A percentile compares a stretch with the other conserved stretches of the same genome.
Conservation (phyloP, 805 yeast genomes). For the Brettanomyces anomalus region DNA sequence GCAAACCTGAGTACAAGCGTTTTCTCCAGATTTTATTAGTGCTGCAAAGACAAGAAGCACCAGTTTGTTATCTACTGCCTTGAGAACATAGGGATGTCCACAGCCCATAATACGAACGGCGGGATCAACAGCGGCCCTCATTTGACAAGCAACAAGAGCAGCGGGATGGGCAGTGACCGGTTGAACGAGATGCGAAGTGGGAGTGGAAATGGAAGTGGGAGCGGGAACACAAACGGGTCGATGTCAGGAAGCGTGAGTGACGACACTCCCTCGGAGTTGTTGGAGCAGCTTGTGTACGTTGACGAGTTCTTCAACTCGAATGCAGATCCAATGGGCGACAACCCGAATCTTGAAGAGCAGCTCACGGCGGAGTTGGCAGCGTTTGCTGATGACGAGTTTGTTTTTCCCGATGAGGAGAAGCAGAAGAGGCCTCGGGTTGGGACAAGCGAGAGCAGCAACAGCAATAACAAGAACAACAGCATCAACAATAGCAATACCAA, state of each 20-base stretch:
- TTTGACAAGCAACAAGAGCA: too few relatives aligned
- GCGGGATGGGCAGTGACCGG: too few relatives aligned
- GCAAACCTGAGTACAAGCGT: too few relatives aligned
- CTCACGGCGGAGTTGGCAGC: constrained; percentile 64
- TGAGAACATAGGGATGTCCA: too few relatives aligned
- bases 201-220: too few relatives aligned
- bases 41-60: too few relatives aligned
- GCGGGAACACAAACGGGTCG: too few relatives aligned
- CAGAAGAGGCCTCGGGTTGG: constrained; percentile 26
- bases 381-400: constrained; percentile 72
- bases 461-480: background rate
- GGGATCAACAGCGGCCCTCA: too few relatives aligned
- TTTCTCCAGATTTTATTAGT: too few relatives aligned
- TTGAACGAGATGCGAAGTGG: too few relatives aligned
- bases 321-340: constrained; percentile 24
- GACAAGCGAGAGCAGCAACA: background rate
- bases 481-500: constrained; percentile 1
- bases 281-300: constrained; percentile 74
- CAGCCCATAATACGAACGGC: too few relatives aligned
- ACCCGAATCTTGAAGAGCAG: constrained; percentile 40
- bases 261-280: constrained; percentile 35
- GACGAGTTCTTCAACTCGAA: constrained; percentile 61
- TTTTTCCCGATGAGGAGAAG: constrained; percentile 77
- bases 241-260: constrained; percentile 7
- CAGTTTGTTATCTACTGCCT: too few relatives aligned